Evolutionary conservation across 345 rosid species (phyloP), one percentile per base, ranked within the genome.

Genomic region (Mallotus nudiflorus): DNA sequence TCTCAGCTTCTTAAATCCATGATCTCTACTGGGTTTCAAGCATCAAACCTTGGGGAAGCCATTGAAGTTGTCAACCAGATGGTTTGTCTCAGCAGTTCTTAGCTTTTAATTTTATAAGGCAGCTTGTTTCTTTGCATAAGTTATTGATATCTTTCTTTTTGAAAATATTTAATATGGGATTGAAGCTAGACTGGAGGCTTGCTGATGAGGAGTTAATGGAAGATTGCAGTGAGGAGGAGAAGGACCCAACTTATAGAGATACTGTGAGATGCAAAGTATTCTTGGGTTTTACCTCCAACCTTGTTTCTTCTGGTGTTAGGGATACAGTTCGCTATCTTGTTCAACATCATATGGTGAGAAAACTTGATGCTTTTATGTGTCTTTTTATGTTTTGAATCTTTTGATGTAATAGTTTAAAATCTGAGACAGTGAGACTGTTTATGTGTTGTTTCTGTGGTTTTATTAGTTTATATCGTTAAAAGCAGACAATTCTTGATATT

Each of bases 211-310:
- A 71, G 14, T 53, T 72, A 40, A 45, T 82, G n/a, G 88, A 88
- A 55, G 91, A 88, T 75, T 90, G 90, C 74, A 79, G 74, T 22
- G 94, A 87, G 80, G 88, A 87, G 78, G 99, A 90, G 81, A 85
- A 77, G 68, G 82, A 90, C 31, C 87, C 71, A 20, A 58, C 76
- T 4, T 92, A 84, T 35, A 85, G 97, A 67, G 77, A 85, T 58
- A 88, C 98, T 22, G 86, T 92, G 35, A 82, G 77, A 73, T 89
- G 91, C 84, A 92, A 95, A 81, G 85, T 95, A 48, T 95, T 95
- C 85, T 79, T 90, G 70, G 99, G 99, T 72, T 95, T 95, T 73
- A 95, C 99, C 71, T 95, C 99, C 18, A 95, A 95, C 85, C 93
- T 95, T 40, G 71, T 95, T 76, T 95, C 97, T 1, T 95, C 99